Conservation (phyloP, 202 grass and related monocot species). For the Eragrostis tef region DNA sequence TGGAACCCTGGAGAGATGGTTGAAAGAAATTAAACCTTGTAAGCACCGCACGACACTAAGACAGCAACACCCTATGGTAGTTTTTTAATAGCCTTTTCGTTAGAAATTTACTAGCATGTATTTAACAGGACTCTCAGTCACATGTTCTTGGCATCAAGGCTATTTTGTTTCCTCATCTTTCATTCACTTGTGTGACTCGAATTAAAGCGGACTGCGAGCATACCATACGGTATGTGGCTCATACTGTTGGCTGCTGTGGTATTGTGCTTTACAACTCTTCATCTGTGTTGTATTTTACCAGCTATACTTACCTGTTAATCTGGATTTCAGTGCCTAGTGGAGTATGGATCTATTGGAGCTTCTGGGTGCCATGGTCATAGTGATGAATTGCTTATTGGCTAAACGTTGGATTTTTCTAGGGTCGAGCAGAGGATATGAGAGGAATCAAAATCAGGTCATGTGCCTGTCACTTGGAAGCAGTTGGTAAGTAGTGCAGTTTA, state of each 20-base stretch:
- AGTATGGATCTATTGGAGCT: constrained; percentile 16
- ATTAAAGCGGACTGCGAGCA: constrained; percentile 3
- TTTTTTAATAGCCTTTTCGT: not conserved
- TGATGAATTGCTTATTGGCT: not conserved
- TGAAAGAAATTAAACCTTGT: not conserved
- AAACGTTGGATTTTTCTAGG: not conserved
- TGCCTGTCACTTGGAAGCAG: constrained; percentile 14
- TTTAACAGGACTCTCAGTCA: not conserved
- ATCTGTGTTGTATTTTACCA: constrained; percentile 22
- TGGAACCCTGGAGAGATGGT: not conserved
- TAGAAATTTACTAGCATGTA: not conserved
- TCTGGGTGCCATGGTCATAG: not conserved
- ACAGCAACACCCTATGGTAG: not conserved
- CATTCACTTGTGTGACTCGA: not conserved
- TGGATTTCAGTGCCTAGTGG: constrained; percentile 31
- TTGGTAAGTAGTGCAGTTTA: not conserved
- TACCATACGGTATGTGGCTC: constrained; percentile 26
- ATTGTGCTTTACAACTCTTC: constrained; percentile 46
- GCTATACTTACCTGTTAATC: constrained; percentile 29
- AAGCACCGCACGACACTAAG: not conserved
- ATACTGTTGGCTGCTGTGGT: constrained; percentile 60
- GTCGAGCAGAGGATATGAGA: not conserved
- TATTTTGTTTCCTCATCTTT: not conserved
- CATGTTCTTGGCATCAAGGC: constrained; percentile 20
- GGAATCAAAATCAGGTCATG: constrained; percentile 16